Evolutionary conservation across 148 eudicot genomes (phyloP), one percentile per base, ranked within the genome.

Genomic region (Heliamphora exappendiculata): DNA sequence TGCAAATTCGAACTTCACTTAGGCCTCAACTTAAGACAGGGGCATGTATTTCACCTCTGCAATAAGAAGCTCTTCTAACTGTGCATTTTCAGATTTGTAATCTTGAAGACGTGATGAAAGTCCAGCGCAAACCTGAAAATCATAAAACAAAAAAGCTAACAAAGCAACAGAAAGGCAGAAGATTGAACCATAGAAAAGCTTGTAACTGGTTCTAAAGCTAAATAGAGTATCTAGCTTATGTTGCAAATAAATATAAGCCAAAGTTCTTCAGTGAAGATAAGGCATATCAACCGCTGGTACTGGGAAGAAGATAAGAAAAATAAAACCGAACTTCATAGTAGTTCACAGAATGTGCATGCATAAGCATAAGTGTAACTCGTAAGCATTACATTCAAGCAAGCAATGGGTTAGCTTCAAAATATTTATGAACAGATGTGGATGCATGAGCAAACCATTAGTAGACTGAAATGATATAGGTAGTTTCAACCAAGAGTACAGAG

Each of bases 31-130:
- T 67, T 31, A 58, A 26, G 54, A 78, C 31, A 64, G 17, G 29
- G 44, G 28, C 7, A 22, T 70, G 28, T n/a, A 37, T 24, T 55
- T 84, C 83, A 96, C 99, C 95, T 96, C 99, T 72, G 98, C 90
- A 34, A 81, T 53, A 14, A 96, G 94, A 84, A 96, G 97, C 86
- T 96, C 99, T 81, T 96, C 99, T 74, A 96, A 84, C 85, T 96
- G 99, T 76, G 99, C 97, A 89, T 89, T 93, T 84, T 96, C 99
- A 76, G 88, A 88, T 81, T 96, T 93, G 86, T 89, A 93, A 82
- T 96, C 99, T 80, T 96, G 99, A 74, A 96, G 93, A 76, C 99
- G 99, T 39, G 98, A 87, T 80, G 97, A 91, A 85, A 96, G 98
- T 75, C 99, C 99, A 83, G 98, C 99, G 89, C 99, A 96, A 70